Evolutionary conservation across 306 rosid genomes (phyloP).

Genomic region (Oemleria cerasiformis): DNA sequence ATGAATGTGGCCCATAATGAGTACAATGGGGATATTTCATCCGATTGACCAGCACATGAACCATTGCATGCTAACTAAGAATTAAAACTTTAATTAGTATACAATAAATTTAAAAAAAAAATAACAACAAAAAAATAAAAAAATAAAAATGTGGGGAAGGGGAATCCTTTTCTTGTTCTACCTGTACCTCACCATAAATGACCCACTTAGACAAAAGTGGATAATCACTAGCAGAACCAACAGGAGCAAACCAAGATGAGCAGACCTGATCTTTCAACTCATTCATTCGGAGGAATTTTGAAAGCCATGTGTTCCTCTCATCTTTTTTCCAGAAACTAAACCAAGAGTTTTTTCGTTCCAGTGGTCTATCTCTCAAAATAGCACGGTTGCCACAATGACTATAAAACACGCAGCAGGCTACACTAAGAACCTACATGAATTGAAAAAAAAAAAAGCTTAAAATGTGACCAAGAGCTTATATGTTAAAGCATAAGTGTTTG

Average conservation of each 20-base stretch:
- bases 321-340: slow-evolving; percentile 75
- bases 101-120: slow-evolving; percentile 9
- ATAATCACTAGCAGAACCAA: slow-evolving; percentile 96
- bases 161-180: slow-evolving; percentile 1
- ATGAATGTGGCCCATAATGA: slow-evolving; percentile 98
- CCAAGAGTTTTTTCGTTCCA: slow-evolving; percentile 56
- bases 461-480: slow-evolving; percentile 7
- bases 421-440: slow-evolving; percentile 75
- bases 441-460: slow-evolving; percentile 27
- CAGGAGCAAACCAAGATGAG: slow-evolving; percentile 98
- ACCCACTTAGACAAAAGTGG: slow-evolving; percentile 98
- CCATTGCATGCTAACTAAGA: slow-evolving; percentile 91
- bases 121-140: background rate
- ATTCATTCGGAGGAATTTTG: slow-evolving; percentile 73
- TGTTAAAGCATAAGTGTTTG: background rate
- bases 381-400: slow-evolving; percentile 97
- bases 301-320: slow-evolving; percentile 79
- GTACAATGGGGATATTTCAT: slow-evolving; percentile 90
- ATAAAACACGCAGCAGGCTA: slow-evolving; percentile 98
- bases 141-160: background rate
- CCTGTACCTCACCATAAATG: slow-evolving; percentile 89
- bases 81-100: slow-evolving; percentile 26
- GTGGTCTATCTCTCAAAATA: slow-evolving; percentile 57
- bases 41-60: slow-evolving; percentile 73
- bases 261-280: slow-evolving; percentile 92